Base-by-base conservation (phyloP, 345 rosid species). In the Gossypioides kirkii region DNA sequence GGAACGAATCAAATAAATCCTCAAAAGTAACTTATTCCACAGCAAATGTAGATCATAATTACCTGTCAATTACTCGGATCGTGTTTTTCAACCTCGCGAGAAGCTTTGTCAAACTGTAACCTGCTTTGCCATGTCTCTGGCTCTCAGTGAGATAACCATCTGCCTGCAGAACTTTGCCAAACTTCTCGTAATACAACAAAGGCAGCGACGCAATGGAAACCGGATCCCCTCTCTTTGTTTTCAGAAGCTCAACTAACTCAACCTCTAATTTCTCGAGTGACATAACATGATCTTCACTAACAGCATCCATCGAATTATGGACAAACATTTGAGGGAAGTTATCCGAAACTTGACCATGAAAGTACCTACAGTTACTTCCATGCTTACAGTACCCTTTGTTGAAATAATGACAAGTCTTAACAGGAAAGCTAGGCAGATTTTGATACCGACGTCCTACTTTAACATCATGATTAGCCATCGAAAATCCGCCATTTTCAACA, bases 141-240 rank as follows among this genome's bases (percentile, higher is more conserved):
- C 94, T 89, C 76, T 87, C 94, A 1, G 91, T 83, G 38, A 87
- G 90, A 73, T 89, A 89, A 16, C 94, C 91, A 6, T 87, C 91
- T 3, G 89, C 91, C 69, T 83, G 94, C 72, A 89, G 87, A 61
- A 82, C 80, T 79, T 82, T 89, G 3, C 91, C 87, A 50, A 81
- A 87, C 49, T 81, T 89, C 61, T 86, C 94, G 43, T 83, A 86
- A 61, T 89, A 89, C 2, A 86, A 66, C 90, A 83, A 78, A 14
- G 94, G 94, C 72, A 89, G 73, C 10, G 90, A 87, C 13, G 94
- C 94, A 52, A 87, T 89, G 2, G 94, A 86, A 69, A 89, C 76
- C 16, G 94, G 94, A 68, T 73, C 73, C 43, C 90, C 94, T 76
- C 84, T 83, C 69, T 81, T 82, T 3, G 79, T 78, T 81, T 82